Evolutionary conservation across 345 rosid species (phyloP).

Genomic region (Mallotus nudiflorus): DNA sequence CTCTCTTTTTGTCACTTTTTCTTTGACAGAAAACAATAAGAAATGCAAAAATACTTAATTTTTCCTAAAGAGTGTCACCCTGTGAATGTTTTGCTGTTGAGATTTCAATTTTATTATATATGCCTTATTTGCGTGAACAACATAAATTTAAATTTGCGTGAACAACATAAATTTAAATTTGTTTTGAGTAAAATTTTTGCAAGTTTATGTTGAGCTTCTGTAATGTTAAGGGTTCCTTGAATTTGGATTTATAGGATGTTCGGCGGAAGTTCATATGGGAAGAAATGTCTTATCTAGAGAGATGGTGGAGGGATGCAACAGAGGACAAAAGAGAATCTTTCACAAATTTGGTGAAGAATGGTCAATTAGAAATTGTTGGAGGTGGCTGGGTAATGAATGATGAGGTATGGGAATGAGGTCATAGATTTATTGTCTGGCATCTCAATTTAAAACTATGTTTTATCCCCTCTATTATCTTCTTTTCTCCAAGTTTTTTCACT

Average conservation of each 20-base stretch:
- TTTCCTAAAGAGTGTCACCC: too few species aligned
- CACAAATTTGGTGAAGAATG: slow-evolving; percentile 70
- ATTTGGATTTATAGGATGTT: slow-evolving; percentile 54
- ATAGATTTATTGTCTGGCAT: not conserved
- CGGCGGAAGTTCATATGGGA: slow-evolving; percentile 98
- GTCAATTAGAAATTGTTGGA: slow-evolving; percentile 96
- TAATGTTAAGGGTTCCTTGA: slow-evolving; percentile 15
- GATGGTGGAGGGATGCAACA: slow-evolving; percentile 97
- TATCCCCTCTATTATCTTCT: not conserved
- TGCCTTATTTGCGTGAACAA: not conserved
- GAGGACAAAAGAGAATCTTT: slow-evolving; percentile 64
- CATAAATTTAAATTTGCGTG: not conserved
- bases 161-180: not conserved
- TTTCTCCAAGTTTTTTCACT: not conserved
- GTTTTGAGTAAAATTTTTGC: not conserved
- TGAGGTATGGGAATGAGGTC: slow-evolving; percentile 58
- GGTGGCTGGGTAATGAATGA: slow-evolving; percentile 99
- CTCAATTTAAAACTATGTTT: not conserved
- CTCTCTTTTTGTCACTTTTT: not conserved
- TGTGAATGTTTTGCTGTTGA: not conserved
- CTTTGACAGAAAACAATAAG: not conserved
- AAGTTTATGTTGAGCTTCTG: slow-evolving; percentile 3
- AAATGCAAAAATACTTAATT: not conserved
- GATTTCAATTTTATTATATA: not conserved
- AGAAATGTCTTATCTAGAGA: slow-evolving; percentile 96